phyloP scores from a whole-genome alignment of 495 filamentous ascomycete species.

The Hypoxylon lienhwacheense region DNA sequence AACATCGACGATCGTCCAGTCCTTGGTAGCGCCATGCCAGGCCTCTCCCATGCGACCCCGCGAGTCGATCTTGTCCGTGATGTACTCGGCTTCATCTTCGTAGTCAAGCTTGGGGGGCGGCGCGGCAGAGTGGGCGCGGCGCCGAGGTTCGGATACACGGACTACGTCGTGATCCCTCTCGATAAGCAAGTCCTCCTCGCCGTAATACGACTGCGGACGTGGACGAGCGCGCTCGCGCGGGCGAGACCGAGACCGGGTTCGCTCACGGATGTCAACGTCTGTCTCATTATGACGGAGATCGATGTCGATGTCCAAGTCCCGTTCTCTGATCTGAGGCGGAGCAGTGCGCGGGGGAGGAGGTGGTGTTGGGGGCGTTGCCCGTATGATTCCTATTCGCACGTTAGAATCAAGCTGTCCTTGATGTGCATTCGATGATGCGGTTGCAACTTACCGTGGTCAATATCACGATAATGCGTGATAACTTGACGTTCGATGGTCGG shows the following conservation, averaged over 20 bases:
- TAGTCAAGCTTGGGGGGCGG: constrained; percentile 46
- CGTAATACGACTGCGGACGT: constrained; percentile 40
- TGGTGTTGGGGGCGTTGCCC: constrained; percentile 50
- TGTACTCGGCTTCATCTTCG: constrained; percentile 67
- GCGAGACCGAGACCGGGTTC: constrained; percentile 41
- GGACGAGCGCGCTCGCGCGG: constrained; percentile 41
- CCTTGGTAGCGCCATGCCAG: constrained; percentile 64
- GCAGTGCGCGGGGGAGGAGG: constrained; percentile 46
- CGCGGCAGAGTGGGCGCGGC: constrained; percentile 52
- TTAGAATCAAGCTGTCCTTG: constrained; percentile 6
- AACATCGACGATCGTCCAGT: constrained; percentile 78
- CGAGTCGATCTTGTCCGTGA: constrained; percentile 60
- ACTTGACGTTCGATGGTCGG: constrained; percentile 78
- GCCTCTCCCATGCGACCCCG: constrained; percentile 67
- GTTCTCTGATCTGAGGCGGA: constrained; percentile 39
- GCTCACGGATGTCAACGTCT: constrained; percentile 52
- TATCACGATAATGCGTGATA: constrained; percentile 81
- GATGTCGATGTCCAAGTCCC: constrained; percentile 59
- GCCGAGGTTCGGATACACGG: constrained; percentile 46
- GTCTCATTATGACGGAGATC: constrained; percentile 49
- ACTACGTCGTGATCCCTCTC: constrained; percentile 66
- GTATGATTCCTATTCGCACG: constrained; percentile 42
- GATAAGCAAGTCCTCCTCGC: constrained; percentile 46
- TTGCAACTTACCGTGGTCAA: constrained; percentile 73
- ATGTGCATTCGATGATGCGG: neutral